phyloP scores from a whole-genome alignment of 495 filamentous ascomycete genomes.

The Chaetomidium leptoderma region DNA sequence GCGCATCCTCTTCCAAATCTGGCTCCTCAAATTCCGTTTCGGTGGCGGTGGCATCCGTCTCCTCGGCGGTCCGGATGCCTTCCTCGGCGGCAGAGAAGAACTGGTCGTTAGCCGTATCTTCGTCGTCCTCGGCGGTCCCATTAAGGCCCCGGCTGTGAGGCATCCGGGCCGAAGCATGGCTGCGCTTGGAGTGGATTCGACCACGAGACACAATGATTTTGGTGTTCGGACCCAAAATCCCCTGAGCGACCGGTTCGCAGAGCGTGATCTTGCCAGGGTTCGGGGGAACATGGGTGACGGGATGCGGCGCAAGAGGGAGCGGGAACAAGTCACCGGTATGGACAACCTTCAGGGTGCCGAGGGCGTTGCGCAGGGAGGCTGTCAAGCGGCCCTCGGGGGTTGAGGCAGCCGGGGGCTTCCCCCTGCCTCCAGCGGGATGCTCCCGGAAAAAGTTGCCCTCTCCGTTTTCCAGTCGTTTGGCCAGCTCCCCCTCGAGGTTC shows the following conservation, averaged over 20 bases:
- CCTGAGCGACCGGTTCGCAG: constrained; percentile 77
- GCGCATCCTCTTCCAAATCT: constrained; percentile 53
- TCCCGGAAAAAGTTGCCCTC: constrained; percentile 54
- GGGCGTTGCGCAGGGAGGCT: constrained; percentile 70
- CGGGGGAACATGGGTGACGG: constrained; percentile 78
- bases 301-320: constrained; percentile 77
- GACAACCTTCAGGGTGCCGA: constrained; percentile 66
- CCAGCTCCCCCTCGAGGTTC: constrained; percentile 71
- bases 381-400: constrained; percentile 63
- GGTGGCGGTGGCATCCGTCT: constrained; percentile 41
- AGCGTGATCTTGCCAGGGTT: constrained; percentile 78
- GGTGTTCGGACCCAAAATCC: constrained; percentile 64
- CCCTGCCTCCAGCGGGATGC: constrained; percentile 33
- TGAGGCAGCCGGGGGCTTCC: constrained; percentile 31
- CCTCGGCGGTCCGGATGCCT: constrained; percentile 44
- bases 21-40: constrained; percentile 59
- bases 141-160: constrained; percentile 46
- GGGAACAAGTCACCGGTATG: constrained; percentile 81
- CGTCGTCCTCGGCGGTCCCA: constrained; percentile 60
- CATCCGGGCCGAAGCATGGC: constrained; percentile 32
- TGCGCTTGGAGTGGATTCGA: constrained; percentile 47
- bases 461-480: constrained; percentile 51
- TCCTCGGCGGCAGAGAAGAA: constrained; percentile 88
- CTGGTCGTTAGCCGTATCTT: constrained; percentile 78
- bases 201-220: constrained; percentile 63